Evolutionary conservation across 192 early-diverging fungal species (phyloP).

Genomic region (Coemansia sp.): DNA sequence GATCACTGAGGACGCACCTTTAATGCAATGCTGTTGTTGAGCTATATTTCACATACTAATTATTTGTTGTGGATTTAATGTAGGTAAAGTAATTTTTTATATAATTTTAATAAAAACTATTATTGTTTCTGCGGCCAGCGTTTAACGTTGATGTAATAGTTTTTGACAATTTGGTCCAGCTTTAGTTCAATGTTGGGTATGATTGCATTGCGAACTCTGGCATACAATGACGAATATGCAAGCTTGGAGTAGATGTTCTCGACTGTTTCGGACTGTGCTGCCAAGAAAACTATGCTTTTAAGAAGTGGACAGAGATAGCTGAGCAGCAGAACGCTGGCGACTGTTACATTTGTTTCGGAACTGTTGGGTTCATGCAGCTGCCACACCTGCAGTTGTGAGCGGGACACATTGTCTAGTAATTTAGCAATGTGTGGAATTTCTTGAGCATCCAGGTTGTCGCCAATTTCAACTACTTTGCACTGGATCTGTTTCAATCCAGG

Average conservation of each 20-base stretch:
- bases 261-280: neutral
- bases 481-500: neutral
- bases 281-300: neutral
- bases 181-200: neutral
- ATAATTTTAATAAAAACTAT: no score
- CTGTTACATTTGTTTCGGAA: neutral
- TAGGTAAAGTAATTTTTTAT: neutral
- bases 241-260: slow-evolving; percentile 9
- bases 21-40: neutral
- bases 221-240: neutral
- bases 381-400: slow-evolving; percentile 4
- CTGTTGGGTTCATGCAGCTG: neutral
- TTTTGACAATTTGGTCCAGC: slow-evolving; percentile 2
- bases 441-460: neutral
- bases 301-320: neutral
- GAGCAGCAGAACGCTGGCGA: neutral
- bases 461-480: neutral
- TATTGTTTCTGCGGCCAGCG: neutral
- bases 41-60: neutral
- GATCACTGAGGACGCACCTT: slow-evolving; percentile 4
- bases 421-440: neutral
- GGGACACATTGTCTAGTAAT: neutral
- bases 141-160: neutral
- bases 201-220: neutral
- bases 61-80: neutral